These are phyloP conservation scores for Zangia roseola DNA, from an alignment of 768 basidiomycete species.

Conservation along the genomic window DNA sequence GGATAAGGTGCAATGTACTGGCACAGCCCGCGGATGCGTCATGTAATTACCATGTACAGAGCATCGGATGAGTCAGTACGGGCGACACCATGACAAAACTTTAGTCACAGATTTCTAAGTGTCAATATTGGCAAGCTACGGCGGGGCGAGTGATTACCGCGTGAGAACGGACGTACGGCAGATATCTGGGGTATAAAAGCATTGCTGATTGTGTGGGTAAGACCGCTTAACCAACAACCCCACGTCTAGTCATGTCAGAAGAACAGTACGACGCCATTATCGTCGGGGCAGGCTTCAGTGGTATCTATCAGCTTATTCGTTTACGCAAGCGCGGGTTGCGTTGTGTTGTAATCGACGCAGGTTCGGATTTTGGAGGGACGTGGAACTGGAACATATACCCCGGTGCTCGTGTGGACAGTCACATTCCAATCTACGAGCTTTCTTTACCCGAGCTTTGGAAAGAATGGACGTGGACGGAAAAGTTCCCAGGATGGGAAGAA, in stretches of 20 bases:
- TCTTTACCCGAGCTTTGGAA: conserved; percentile 10
- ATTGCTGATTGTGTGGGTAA: too few species aligned
- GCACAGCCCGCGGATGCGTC: too few species aligned
- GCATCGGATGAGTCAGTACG: too few species aligned
- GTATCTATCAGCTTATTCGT: conserved; percentile 9
- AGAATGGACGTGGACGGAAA: conserved; percentile 17
- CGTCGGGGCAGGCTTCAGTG: conserved; percentile 17
- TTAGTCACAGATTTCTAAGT: too few species aligned
- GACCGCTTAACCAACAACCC: too few species aligned
- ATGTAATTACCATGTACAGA: too few species aligned
- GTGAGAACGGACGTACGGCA: too few species aligned
- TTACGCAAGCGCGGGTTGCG: conserved; percentile 8
- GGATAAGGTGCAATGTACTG: too few species aligned
- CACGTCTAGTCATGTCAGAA: background rate
- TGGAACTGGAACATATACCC: conserved; percentile 20
- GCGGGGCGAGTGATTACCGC: too few species aligned
- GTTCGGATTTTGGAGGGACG: conserved; percentile 11
- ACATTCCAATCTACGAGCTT: conserved; percentile 9
- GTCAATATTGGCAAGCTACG: too few species aligned
- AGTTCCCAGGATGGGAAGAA: conserved; percentile 5
- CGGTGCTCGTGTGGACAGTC: conserved; percentile 10
- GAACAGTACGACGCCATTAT: conserved; percentile 14
- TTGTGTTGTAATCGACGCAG: conserved; percentile 13
- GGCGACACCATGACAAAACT: too few species aligned
- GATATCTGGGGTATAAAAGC: too few species aligned